Base-by-base conservation (phyloP, 1,284 basidiomycete genomes). In the Filobasidium uniguttulatum region DNA sequence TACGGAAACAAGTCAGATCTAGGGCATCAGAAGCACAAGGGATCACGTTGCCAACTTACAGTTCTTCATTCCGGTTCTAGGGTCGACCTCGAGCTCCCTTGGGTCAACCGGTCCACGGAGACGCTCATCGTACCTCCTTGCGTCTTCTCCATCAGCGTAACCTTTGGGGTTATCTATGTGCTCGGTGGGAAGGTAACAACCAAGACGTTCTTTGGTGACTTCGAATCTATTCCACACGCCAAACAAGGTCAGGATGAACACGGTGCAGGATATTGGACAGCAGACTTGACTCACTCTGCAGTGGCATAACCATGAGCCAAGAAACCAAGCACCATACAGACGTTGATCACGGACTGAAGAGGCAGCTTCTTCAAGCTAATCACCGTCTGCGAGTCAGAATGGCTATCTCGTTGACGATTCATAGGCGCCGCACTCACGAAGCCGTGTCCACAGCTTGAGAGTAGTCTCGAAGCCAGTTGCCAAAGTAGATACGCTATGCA, bases 11-110 rank as follows among this genome's bases (percentile, higher is more conserved):
- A n/a, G n/a, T n/a, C n/a, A n/a, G 19, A 36, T 6, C 3, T 10
- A 30, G 6, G 6, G 8, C 20, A 25, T 31, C 15, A n/a, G 10
- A 25, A 15, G 5, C 14, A 36, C 22, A 5, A 8, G 3, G 5
- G 15, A n/a, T 5, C 5, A 3, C n/a, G 4, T 20, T 40, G 5
- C 37, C 19, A 12, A 50, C 49, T 25, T 12, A 55, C 49, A 96
- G 62, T 90, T 90, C 73, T 94, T 94, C 88, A 96, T 93, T 5
- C 89, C 90, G 0, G 83, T 86, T 9, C 75, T 72, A 1, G 79
- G 79, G 65, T 96, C 90, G 20, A 96, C 77, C 59, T 91, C 83
- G 5, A 94, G 73, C 64, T 96, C 90, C 37, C 77, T 71, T 0
- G 83, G 83, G 56, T 73, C 63, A 38, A 89, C 79, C 2, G 85